A percentile compares a stretch with the other conserved stretches of the same genome.
phyloP scores from a whole-genome alignment of 2,329 filamentous ascomycete genomes.

The Colletotrichum musicola region DNA sequence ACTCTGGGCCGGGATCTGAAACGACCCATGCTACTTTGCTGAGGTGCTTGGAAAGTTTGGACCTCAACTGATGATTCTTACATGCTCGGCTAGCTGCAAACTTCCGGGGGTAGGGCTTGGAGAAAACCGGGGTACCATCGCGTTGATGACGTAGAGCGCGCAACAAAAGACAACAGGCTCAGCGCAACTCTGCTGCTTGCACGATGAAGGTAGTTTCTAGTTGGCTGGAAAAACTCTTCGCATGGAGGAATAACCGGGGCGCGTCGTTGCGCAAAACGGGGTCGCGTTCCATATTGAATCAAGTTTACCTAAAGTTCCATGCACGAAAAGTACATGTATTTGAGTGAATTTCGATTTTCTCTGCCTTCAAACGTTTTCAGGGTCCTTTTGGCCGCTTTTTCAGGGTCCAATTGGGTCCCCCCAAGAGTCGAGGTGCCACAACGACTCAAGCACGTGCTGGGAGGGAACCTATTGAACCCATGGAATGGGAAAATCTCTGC shows the following conservation, averaged over 20 bases:
- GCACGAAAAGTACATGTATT: background rate
- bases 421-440: constrained; percentile 14
- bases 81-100: background rate
- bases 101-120: constrained; percentile 3
- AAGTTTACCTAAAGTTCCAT: constrained; percentile 18
- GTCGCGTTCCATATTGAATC: constrained; percentile 23
- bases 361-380: background rate
- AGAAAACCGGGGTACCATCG: background rate
- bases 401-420: constrained; percentile 11
- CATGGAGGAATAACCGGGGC: constrained; percentile 24
- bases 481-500: constrained; percentile 17
- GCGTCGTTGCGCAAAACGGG: constrained; percentile 19
- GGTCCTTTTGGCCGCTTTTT: constrained; percentile 6
- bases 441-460: constrained; percentile 20
- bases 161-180: background rate
- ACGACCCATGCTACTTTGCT: background rate
- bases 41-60: background rate
- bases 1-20: constrained; percentile 19
- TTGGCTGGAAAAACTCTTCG: constrained; percentile 7
- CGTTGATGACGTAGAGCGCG: constrained; percentile 16
- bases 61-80: constrained; percentile 13
- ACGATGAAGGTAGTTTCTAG: background rate
- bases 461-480: background rate
- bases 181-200: background rate
- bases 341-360: background rate